Evolutionary conservation across 2,329 filamentous ascomycete genomes (phyloP), one percentile per base, ranked within the genome.

Genomic region (Sporothrix curviconia): DNA sequence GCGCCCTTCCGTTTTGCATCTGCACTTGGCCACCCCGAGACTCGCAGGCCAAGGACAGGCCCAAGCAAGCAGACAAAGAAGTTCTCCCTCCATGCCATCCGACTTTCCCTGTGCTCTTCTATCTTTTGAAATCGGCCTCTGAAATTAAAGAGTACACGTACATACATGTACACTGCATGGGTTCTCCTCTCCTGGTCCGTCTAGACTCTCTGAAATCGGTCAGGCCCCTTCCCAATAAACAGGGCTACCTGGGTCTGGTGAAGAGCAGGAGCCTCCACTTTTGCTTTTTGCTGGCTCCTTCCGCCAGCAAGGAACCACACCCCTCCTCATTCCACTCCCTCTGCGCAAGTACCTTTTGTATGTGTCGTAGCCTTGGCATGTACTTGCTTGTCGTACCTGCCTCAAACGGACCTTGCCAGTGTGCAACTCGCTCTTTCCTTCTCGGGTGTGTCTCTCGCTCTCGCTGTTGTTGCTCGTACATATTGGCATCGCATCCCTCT

Each of bases 21-120:
- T 44, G 51, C 51, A 53, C 50, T 24, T 53, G 24, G 36, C 49
- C 49, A 36, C 37, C 50, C 49, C 49, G 49, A 37, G 47, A 50
- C 47, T 37, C 32, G 14, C 24, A 32, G 12, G 47, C 47, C 32
- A 50, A 50, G 32, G 30, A 50, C 36, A 32, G 22, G 47, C 47
- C 47, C 47, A 37, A 34, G 11, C 47, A 37, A 34, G 25, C 32
- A 50, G 25, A 37, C 19, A 37, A 50, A n/a, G 25, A 25, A 19
- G 43, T 17, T n/a, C 19, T 30, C 42, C 42, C 3, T 28, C 42
- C 24, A 28, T 15, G 24, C 22, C 42, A 12, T 46, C 42, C n/a
- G 28, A 5, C 11, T 34, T 17, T n/a, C 17, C 28, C 46, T n/a
- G 12, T 24, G 5, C 15, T 25, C 32, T 25, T 25, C 19, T 36